Evolutionary conservation across 2,329 filamentous ascomycete species (phyloP), one percentile per base, ranked within the genome.

Genomic region (Diaporthe caulivora): DNA sequence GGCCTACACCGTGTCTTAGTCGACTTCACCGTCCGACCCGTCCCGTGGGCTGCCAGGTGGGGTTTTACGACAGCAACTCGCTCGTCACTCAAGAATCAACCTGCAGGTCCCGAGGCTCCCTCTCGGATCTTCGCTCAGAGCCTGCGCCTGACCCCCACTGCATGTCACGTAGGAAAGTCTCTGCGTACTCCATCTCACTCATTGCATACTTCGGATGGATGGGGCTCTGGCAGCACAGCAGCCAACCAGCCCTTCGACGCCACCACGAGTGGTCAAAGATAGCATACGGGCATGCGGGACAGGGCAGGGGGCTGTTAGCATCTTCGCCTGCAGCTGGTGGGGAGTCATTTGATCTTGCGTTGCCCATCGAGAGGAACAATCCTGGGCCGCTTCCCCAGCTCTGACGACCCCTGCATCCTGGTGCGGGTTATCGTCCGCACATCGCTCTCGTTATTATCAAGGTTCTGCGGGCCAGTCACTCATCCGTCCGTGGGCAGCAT

Each of bases 261-360:
- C 73, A 73, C 71, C 51, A 26, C 67, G 47, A 67, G 40, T 68
- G 60, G 67, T 70, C 73, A 71, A 71, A 68, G 71, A 71, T 75
- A 75, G 73, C n/a, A 73, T 73, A 71, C 71, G 44, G 53, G 44
- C 57, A 68, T 71, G 71, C 71, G 60, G 69, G 69, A 54, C 69
- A 54, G 65, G 65, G 51, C 37, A 69, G 49, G 49, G 53, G 47
- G 31, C 54, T 42, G n/a, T 72, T n/a, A 72, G 62, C 18, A 69
- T 57, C 65, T 69, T 69, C 51, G 40, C 65, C 54, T 72, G 55
- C 70, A 53, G 73, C 26, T 62, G 51, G 57, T 72, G 53, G 47
- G 64, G 65, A 73, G 73, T 73, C 71, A 75, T 75, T 72, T 72
- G 71, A 71, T 62, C 58, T 65, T 65, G 62, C 62, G 29, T 37